Evolutionary conservation across 1,139 yeast species (phyloP), one percentile per base, ranked within the genome.

Genomic region (Debaryomycetaceae sp.): DNA sequence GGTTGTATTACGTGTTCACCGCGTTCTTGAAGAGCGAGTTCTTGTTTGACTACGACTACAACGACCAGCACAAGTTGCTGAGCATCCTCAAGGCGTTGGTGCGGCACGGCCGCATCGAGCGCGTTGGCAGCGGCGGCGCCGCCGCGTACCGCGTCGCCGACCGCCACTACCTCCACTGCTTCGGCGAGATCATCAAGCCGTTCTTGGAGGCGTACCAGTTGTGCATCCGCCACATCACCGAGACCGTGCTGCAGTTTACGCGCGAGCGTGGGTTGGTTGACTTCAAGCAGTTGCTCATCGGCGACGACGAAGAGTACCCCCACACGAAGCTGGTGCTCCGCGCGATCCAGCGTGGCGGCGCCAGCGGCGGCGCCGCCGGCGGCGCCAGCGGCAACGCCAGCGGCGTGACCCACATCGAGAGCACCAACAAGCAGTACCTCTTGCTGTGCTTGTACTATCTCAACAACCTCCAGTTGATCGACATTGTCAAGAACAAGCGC

Each of bases 21-120:
- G 64, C 66, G 2, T 56, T 65, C 34, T 48, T 66, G 36, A 66
- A 65, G 43, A 60, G 57, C 39, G 74, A 67, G 44, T 67, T 67
- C 40, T 56, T 67, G 39, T 65, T 67, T 41, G 74, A 67, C 38
- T 61, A 66, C 45, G 57, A 65, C 42, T 53, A 53, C 33, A 60
- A 63, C 37, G 41, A 44, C 18, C 45, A 58, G 30, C 58, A 55
- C 36, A 56, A 50, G 9, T 48, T 64, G 30, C 45, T 53, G 3
- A 45, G 45, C 33, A 55, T 67, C 5, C 51, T 66, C 38, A 38
- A 52, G 14, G 56, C 52, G 23, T 52, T 63, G 35, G 47, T 43
- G 16, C 40, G 37, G 3, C 33, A 37, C 21, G 45, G 46, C 3
- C 34, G 44, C 35, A 29, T 27, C 6, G 29, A 27, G 16, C 15